A percentile compares a stretch with the other conserved stretches of the same genome.
Conservation (phyloP, 2,329 filamentous ascomycete species). For the Corynespora cassiicola region DNA sequence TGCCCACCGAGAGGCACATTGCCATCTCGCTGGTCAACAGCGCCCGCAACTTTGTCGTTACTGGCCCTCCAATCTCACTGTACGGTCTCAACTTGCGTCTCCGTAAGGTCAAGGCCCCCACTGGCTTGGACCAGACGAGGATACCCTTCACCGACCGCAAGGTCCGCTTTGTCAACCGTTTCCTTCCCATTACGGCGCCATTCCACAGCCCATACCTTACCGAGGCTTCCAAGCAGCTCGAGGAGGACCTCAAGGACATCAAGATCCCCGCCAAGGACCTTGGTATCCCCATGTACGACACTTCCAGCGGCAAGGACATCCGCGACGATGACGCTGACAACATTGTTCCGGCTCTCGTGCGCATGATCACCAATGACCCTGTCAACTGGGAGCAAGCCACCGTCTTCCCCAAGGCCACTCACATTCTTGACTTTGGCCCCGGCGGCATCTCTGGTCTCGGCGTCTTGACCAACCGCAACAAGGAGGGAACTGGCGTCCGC, state of each 20-base stretch:
- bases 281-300: slow-evolving; percentile 87
- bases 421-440: slow-evolving; percentile 95
- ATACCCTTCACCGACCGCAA: slow-evolving; percentile 96
- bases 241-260: slow-evolving; percentile 85
- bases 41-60: slow-evolving; percentile 94
- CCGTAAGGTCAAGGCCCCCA: slow-evolving; percentile 95
- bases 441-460: slow-evolving; percentile 96
- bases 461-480: slow-evolving; percentile 96
- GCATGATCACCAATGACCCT: slow-evolving; percentile 91
- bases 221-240: slow-evolving; percentile 81
- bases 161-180: slow-evolving; percentile 94
- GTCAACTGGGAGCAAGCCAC: slow-evolving; percentile 98
- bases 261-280: slow-evolving; percentile 75
- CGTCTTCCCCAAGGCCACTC: slow-evolving; percentile 86
- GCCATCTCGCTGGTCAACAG: slow-evolving; percentile 96
- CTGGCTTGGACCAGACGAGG: slow-evolving; percentile 93
- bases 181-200: slow-evolving; percentile 94
- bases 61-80: slow-evolving; percentile 91
- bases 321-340: slow-evolving; percentile 72
- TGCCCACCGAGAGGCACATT: slow-evolving; percentile 91
- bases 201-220: slow-evolving; percentile 96
- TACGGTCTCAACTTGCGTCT: slow-evolving; percentile 95
- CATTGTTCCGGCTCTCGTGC: slow-evolving; percentile 83
- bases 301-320: slow-evolving; percentile 77
- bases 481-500: slow-evolving; percentile 96